Conservation (phyloP, 345 rosid genomes). For the Lenwebbia sp. region DNA sequence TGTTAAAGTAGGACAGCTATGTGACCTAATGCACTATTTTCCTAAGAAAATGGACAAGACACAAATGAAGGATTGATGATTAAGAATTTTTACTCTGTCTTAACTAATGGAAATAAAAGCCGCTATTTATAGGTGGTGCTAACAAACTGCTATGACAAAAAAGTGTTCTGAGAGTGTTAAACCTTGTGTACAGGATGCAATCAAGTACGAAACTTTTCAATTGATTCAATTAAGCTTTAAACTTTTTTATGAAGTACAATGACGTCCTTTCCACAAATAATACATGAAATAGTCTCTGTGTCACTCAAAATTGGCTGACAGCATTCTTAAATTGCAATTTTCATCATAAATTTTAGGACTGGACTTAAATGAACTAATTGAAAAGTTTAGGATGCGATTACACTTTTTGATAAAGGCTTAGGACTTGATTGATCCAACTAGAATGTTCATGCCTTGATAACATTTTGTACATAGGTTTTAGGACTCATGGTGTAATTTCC, state of each 20-base stretch:
- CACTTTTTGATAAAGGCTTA: not conserved
- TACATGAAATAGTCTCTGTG: not conserved
- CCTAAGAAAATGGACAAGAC: not conserved
- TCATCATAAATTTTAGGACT: not conserved
- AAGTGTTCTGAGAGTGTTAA: not conserved
- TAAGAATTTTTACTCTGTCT: not conserved
- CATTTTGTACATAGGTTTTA: not conserved
- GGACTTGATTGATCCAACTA: not conserved
- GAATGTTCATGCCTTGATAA: not conserved
- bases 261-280: not conserved
- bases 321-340: not conserved
- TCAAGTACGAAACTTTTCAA: not conserved
- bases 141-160: not conserved
- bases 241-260: not conserved
- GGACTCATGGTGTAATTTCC: not conserved
- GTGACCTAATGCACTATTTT: not conserved
- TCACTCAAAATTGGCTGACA: not conserved
- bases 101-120: not conserved
- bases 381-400: not conserved
- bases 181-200: not conserved
- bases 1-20: not conserved
- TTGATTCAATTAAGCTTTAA: not conserved
- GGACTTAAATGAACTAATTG: not conserved
- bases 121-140: not conserved
- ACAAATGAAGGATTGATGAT: not conserved